phyloP scores from a whole-genome alignment of 192 early-diverging fungal genomes.

The Phycomyces blakesleeanus region DNA sequence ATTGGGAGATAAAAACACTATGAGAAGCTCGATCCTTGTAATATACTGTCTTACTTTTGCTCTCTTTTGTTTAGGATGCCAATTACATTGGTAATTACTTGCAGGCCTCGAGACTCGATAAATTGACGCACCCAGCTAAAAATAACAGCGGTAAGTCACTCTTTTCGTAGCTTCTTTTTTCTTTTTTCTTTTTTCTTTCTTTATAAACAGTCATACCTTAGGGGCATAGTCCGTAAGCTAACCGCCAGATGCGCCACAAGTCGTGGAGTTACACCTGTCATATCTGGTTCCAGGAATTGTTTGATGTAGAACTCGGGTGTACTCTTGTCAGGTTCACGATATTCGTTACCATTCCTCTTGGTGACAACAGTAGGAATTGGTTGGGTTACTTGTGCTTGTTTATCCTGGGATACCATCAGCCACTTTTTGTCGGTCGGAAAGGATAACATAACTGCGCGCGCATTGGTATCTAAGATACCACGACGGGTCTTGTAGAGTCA shows the following conservation, averaged over 20 bases:
- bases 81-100: conserved; percentile 67
- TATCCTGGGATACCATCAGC: conserved; percentile 54
- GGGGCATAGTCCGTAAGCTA: conserved; percentile 48
- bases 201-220: too few relatives aligned
- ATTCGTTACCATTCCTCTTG: conserved; percentile 12
- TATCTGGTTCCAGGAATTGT: conserved; percentile 46
- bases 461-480: conserved; percentile 46
- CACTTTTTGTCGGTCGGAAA: conserved; percentile 54
- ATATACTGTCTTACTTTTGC: conserved; percentile 40
- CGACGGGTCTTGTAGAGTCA: conserved; percentile 38
- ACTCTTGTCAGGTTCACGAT: conserved; percentile 39
- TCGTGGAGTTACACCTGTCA: conserved; percentile 46
- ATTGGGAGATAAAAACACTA: conserved; percentile 30
- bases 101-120: conserved; percentile 71
- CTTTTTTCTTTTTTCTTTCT: conserved; percentile 3
- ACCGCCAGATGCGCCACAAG: conserved; percentile 49
- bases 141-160: neutral
- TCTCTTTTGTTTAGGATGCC: conserved; percentile 56
- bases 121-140: conserved; percentile 72
- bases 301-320: conserved; percentile 59
- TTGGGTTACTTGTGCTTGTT: conserved; percentile 37
- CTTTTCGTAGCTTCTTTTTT: neutral
- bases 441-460: conserved; percentile 43
- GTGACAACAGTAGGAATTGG: conserved; percentile 13
- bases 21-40: neutral